A percentile compares a stretch with the other conserved stretches of the same genome.
phyloP scores from a whole-genome alignment of 805 yeast species.

The Schizosaccharomyces octosporus region DNA sequence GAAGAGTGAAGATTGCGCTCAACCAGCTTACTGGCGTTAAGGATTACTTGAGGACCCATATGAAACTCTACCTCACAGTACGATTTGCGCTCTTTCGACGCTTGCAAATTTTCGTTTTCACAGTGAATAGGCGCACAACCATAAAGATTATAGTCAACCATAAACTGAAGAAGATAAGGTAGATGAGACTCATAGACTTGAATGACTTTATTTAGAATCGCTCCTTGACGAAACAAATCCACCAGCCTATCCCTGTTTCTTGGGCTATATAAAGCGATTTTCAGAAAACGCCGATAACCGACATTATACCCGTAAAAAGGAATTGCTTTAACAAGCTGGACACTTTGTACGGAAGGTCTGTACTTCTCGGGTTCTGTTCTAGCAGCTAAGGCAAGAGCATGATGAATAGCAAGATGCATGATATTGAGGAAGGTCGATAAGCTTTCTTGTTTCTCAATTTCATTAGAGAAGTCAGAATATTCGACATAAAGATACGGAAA shows the following conservation, averaged over 20 bases:
- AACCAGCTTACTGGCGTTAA: neutral
- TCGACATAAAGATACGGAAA: conserved; percentile 60
- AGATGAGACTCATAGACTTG: conserved; percentile 62
- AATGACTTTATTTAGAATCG: conserved; percentile 15
- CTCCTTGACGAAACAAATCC: conserved; percentile 24
- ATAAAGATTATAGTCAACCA: conserved; percentile 58
- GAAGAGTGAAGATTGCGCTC: neutral
- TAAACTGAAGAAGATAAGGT: conserved; percentile 50
- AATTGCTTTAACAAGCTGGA: conserved; percentile 35
- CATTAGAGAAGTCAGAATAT: conserved; percentile 13
- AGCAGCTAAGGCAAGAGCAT: conserved; percentile 8
- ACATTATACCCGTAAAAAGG: conserved; percentile 69
- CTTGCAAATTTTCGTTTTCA: conserved; percentile 8
- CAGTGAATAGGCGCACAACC: conserved; percentile 61
- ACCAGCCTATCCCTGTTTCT: conserved; percentile 29
- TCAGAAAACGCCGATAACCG: conserved; percentile 39
- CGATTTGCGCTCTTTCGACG: conserved; percentile 6
- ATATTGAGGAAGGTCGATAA: neutral
- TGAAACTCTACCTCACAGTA: neutral
- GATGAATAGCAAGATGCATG: conserved; percentile 11
- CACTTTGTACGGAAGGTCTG: conserved; percentile 2
- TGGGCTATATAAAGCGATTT: conserved; percentile 45
- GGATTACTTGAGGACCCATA: neutral
- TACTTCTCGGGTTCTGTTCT: neutral
- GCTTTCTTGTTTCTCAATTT: too few species aligned